Conservation (phyloP, 1,284 basidiomycete species). For the Sphaerobolus stellatus region DNA sequence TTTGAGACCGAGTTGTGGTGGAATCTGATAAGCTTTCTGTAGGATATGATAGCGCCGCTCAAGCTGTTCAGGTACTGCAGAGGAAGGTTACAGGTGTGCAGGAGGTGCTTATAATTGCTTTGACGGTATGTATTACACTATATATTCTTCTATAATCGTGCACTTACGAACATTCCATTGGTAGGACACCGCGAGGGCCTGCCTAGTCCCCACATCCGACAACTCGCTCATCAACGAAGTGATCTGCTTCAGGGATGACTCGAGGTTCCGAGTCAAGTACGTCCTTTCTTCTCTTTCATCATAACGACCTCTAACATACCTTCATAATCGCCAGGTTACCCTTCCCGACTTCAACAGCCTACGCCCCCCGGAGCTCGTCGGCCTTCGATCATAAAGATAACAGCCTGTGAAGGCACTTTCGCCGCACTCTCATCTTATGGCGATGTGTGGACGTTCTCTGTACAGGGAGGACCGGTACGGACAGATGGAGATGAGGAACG, state of each 20-base stretch:
- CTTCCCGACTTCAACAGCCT: constrained; percentile 74
- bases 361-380: constrained; percentile 73
- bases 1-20: not conserved
- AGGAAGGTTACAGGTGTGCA: constrained; percentile 82
- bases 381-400: constrained; percentile 82
- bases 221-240: too few species aligned
- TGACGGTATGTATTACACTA: constrained; percentile 56
- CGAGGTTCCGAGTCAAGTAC: constrained; percentile 72
- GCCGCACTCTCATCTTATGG: constrained; percentile 86
- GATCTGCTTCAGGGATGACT: constrained; percentile 79
- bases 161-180: not conserved
- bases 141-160: not conserved
- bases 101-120: constrained; percentile 65
- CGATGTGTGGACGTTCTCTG: constrained; percentile 88
- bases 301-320: constrained; percentile 16
- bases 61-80: constrained; percentile 78
- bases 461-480: too few species aligned
- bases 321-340: constrained; percentile 73
- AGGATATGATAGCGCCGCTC: constrained; percentile 76
- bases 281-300: constrained; percentile 21
- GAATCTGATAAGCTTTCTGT: too few species aligned
- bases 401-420: constrained; percentile 78
- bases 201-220: constrained; percentile 71
- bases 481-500: too few species aligned
- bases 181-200: constrained; percentile 80